Conservation (phyloP, 2,329 filamentous ascomycete genomes). For the Monosporascus cannonballus region DNA sequence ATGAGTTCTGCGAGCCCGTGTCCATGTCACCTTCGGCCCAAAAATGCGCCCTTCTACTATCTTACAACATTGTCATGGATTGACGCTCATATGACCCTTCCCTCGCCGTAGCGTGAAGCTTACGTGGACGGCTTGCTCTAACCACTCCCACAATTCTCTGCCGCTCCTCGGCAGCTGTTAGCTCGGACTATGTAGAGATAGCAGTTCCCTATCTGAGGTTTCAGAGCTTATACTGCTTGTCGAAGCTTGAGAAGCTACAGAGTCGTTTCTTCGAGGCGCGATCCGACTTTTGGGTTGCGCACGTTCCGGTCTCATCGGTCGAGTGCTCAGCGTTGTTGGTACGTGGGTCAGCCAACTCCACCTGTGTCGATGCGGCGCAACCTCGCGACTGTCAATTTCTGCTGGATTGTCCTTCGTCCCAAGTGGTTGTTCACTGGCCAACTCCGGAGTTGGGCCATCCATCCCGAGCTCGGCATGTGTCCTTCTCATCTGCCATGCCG, state of each 20-base stretch:
- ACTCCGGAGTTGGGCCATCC: conserved; percentile 18
- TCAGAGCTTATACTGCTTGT: neutral
- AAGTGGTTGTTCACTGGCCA: conserved; percentile 9
- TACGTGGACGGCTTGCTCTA: neutral
- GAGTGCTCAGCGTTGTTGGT: conserved; percentile 12
- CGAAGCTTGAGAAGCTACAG: neutral
- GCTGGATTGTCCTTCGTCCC: conserved; percentile 21
- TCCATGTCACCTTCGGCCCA: too few species aligned
- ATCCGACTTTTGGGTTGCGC: neutral
- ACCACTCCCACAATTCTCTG: neutral
- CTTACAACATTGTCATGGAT: too few species aligned
- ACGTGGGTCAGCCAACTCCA: conserved; percentile 18
- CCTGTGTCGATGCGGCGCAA: conserved; percentile 2
- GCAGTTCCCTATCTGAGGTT: neutral
- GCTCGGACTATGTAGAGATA: neutral
- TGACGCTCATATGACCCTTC: too few species aligned
- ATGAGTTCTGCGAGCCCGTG: too few species aligned
- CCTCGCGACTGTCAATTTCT: conserved; percentile 9
- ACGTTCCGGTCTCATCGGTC: conserved; percentile 3
- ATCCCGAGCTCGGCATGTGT: conserved; percentile 19
- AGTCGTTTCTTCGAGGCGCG: neutral
- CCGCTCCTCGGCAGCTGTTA: neutral
- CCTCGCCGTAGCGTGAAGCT: too few species aligned
- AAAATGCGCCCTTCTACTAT: too few species aligned
- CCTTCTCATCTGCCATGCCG: neutral